phyloP scores from a whole-genome alignment of 129 eudicot genomes.

The Chrysanthemum seticuspe region DNA sequence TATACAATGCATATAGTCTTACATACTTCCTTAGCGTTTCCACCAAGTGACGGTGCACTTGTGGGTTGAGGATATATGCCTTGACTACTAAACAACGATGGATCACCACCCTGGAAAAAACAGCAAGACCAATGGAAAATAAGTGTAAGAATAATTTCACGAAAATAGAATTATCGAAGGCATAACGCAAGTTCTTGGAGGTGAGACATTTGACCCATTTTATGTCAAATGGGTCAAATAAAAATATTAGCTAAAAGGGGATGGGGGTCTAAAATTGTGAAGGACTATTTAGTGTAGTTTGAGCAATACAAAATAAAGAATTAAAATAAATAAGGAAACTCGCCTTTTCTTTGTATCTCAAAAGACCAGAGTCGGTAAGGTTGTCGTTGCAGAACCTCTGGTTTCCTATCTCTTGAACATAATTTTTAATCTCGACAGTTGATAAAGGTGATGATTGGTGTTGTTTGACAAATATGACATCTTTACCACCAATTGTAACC shows the following conservation, averaged over 20 bases:
- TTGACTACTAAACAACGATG: slow-evolving; percentile 86
- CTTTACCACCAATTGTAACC: slow-evolving; percentile 91
- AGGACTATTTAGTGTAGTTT: too few relatives aligned
- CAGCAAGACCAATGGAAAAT: slow-evolving; percentile 1
- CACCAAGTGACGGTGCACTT: slow-evolving; percentile 53
- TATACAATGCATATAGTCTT: slow-evolving; percentile 22
- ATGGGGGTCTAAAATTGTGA: background rate
- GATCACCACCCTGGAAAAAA: slow-evolving; percentile 58
- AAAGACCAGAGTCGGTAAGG: slow-evolving; percentile 60
- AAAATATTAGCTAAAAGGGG: background rate
- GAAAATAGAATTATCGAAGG: background rate
- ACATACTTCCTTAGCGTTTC: slow-evolving; percentile 92
- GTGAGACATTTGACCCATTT: background rate
- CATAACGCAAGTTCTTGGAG: background rate
- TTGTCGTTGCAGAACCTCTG: slow-evolving; percentile 67
- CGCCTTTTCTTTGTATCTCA: slow-evolving; percentile 77
- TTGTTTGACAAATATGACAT: slow-evolving; percentile 83
- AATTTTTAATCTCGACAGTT: slow-evolving; percentile 66
- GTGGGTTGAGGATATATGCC: slow-evolving; percentile 95
- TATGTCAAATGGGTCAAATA: background rate
- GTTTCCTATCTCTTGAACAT: slow-evolving; percentile 82
- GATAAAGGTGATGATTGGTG: slow-evolving; percentile 73
- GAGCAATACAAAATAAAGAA: background rate
- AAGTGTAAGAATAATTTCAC: slow-evolving; percentile 2
- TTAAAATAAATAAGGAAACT: slow-evolving; percentile 24